Percentiles rank a stretch among this genome's conserved stretches.
Conservation (phyloP, 2,329 filamentous ascomycete genomes). For the Cercospora zeina region DNA sequence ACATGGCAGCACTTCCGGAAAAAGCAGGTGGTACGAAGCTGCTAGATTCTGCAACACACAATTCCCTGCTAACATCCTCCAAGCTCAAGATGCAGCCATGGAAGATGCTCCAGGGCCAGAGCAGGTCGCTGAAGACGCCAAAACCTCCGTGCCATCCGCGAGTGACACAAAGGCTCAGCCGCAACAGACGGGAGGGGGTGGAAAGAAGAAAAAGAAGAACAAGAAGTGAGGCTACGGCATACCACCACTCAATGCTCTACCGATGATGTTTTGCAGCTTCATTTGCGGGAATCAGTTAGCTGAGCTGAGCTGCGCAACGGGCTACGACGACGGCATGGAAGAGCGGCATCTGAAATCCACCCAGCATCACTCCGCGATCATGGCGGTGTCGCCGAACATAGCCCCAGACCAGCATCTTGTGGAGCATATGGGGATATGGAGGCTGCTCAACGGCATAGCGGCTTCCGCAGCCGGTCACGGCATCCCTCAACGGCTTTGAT, state of each 20-base stretch:
- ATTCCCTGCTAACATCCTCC: constrained; percentile 13
- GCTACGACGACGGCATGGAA: neutral
- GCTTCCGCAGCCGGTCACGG: neutral
- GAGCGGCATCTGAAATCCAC: neutral
- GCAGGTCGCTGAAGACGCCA: constrained; percentile 26
- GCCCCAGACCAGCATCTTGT: neutral
- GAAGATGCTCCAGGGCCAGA: constrained; percentile 36
- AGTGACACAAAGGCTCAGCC: constrained; percentile 23
- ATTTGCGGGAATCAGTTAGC: neutral
- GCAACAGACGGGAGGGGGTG: constrained; percentile 36
- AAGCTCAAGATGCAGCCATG: constrained; percentile 38
- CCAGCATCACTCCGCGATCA: neutral
- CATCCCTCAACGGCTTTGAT: neutral
- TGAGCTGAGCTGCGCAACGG: neutral
- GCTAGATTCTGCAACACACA: neutral
- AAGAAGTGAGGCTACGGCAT: constrained; percentile 46
- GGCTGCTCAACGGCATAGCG: constrained; percentile 4
- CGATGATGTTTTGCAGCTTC: neutral
- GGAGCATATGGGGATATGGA: constrained; percentile 7
- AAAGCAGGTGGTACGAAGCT: constrained; percentile 41
- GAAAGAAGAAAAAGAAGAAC: constrained; percentile 49
- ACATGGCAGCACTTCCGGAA: constrained; percentile 55
- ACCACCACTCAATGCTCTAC: neutral
- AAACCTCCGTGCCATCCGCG: constrained; percentile 18
- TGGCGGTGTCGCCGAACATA: constrained; percentile 21